Conservation (phyloP, 2,329 filamentous ascomycete species). For the Coniochaeta sp. region DNA sequence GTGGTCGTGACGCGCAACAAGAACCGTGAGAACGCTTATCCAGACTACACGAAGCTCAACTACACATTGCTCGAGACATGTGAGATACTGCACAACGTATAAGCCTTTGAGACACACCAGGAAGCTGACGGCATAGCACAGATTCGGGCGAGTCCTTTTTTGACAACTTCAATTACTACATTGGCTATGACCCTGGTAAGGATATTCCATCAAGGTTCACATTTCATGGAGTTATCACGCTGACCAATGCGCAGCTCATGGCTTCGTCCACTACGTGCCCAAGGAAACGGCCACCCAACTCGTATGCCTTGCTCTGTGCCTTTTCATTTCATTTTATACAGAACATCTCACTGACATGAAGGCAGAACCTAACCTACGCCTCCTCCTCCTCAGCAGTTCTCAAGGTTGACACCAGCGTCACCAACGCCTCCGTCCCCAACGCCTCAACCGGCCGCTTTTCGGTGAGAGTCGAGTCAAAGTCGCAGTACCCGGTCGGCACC, state of each 20-base stretch:
- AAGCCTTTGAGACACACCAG: too few relatives aligned
- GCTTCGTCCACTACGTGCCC: constrained; percentile 48
- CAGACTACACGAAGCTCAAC: constrained; percentile 36
- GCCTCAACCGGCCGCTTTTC: constrained; percentile 54
- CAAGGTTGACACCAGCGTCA: constrained; percentile 52
- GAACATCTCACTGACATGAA: constrained; percentile 1
- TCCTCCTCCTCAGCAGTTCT: constrained; percentile 45
- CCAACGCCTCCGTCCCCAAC: constrained; percentile 35
- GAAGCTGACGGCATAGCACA: constrained; percentile 14
- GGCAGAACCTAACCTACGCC: constrained; percentile 57
- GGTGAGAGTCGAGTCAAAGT: constrained; percentile 54
- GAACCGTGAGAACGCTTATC: constrained; percentile 34
- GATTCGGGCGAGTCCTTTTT: constrained; percentile 44
- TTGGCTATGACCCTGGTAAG: constrained; percentile 38
- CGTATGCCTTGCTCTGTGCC: constrained; percentile 21
- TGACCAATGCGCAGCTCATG: constrained; percentile 24
- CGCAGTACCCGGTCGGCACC: constrained; percentile 46
- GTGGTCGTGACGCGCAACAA: constrained; percentile 25
- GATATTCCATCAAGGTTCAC: constrained; percentile 4
- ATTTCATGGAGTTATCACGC: not conserved
- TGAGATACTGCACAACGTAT: too few relatives aligned
- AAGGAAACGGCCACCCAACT: constrained; percentile 28
- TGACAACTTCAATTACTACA: constrained; percentile 47
- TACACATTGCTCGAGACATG: constrained; percentile 43
- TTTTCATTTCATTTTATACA: not conserved